Conservation (phyloP, 2,329 filamentous ascomycete species). For the Talaromyces sp. region DNA sequence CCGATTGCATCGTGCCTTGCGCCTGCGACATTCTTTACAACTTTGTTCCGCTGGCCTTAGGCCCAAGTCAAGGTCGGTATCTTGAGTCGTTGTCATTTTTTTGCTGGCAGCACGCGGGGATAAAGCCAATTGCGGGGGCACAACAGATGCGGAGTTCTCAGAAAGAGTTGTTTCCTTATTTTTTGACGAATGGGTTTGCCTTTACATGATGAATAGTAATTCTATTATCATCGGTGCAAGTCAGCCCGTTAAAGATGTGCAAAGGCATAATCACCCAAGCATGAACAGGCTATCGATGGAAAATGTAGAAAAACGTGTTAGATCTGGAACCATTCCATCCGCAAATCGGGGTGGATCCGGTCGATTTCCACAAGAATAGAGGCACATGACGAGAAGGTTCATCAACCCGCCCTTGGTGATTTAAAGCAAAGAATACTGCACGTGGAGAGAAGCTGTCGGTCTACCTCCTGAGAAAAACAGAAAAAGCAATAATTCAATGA, state of each 20-base stretch:
- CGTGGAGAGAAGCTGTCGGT: background rate
- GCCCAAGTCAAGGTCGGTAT: background rate
- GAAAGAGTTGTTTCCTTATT: background rate
- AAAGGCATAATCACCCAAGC: background rate
- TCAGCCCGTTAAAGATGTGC: background rate
- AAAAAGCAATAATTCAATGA: background rate
- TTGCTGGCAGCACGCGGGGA: background rate
- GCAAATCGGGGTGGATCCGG: background rate
- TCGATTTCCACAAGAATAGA: background rate
- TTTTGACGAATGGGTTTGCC: background rate
- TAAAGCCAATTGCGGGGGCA: background rate
- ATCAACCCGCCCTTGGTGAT: background rate
- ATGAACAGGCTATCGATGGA: background rate
- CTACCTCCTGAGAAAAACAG: background rate
- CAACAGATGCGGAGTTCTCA: background rate
- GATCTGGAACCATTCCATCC: background rate
- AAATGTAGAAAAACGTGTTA: background rate
- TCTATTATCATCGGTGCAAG: background rate
- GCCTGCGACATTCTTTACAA: conserved; percentile 32
- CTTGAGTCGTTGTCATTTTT: background rate
- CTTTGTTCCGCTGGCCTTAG: conserved; percentile 13
- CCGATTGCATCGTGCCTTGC: conserved; percentile 38
- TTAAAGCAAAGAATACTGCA: background rate
- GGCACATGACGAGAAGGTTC: background rate
- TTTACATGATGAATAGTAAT: background rate